These are phyloP conservation scores for Jaapia argillacea DNA, from an alignment of 768 basidiomycete species.

Conservation along the genomic window DNA sequence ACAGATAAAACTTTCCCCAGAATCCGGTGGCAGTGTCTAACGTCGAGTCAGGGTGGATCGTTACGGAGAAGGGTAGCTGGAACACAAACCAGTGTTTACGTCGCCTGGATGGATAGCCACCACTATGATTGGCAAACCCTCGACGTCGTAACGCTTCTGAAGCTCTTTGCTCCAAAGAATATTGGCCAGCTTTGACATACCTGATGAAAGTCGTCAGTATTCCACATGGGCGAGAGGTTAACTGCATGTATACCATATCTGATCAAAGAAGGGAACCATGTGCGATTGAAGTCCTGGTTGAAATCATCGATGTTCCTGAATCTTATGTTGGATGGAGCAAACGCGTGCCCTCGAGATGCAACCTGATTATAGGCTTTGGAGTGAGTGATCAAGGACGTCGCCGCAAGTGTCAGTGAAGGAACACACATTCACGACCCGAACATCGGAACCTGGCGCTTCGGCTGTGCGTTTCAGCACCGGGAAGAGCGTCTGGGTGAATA, in stretches of 20 bases:
- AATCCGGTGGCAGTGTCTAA: background rate
- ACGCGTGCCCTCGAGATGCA: no score
- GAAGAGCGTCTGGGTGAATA: slow-evolving; percentile 43
- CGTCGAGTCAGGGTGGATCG: slow-evolving; percentile 4
- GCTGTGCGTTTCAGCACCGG: slow-evolving; percentile 44
- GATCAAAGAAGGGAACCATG: slow-evolving; percentile 9
- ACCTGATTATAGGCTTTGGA: no score
- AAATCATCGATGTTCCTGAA: slow-evolving; percentile 25
- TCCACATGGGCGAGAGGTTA: background rate
- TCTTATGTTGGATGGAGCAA: slow-evolving; percentile 9
- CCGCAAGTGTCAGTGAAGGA: no score
- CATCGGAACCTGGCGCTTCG: slow-evolving; percentile 36
- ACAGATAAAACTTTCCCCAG: slow-evolving; percentile 5
- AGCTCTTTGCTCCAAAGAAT: slow-evolving; percentile 40
- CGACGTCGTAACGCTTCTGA: slow-evolving; percentile 32
- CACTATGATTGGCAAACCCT: slow-evolving; percentile 26
- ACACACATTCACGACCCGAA: slow-evolving; percentile 49
- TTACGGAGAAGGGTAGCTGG: background rate
- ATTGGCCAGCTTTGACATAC: slow-evolving; percentile 38
- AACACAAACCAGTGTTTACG: slow-evolving; percentile 23
- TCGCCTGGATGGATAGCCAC: slow-evolving; percentile 33
- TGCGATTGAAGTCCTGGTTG: slow-evolving; percentile 23
- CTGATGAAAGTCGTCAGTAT: slow-evolving; percentile 18
- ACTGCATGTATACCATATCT: slow-evolving; percentile 18
- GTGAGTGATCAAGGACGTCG: no score